phyloP scores from a whole-genome alignment of 148 eudicot species.

The Chenopodium quinoa region DNA sequence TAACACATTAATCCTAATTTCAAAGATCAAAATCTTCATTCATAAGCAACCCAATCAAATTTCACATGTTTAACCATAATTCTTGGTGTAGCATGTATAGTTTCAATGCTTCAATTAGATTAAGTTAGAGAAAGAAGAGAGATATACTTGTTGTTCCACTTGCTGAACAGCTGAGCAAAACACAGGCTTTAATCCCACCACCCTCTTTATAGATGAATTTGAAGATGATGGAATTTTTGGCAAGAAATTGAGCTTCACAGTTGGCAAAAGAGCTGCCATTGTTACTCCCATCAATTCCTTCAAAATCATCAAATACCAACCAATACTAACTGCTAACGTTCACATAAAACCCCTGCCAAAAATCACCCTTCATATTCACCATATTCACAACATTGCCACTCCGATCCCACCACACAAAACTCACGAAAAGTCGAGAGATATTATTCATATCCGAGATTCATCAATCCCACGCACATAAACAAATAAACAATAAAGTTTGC shows the following conservation, averaged over 20 bases:
- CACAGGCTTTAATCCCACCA: constrained; percentile 26
- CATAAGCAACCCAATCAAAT: constrained; percentile 4
- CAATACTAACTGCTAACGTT: not conserved
- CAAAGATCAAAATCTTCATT: not conserved
- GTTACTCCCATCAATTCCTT: constrained; percentile 13
- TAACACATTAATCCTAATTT: not conserved
- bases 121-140: not conserved
- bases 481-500: too few relatives aligned
- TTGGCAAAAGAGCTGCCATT: constrained; percentile 41
- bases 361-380: constrained; percentile 22
- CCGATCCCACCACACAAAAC: constrained; percentile 8
- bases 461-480: too few relatives aligned
- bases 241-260: constrained; percentile 29
- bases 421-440: too few relatives aligned
- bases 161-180: constrained; percentile 43
- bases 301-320: constrained; percentile 10
- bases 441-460: too few relatives aligned
- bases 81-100: not conserved
- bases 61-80: not conserved
- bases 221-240: constrained; percentile 21
- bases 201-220: constrained; percentile 16
- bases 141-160: constrained; percentile 16
- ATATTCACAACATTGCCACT: constrained; percentile 28
- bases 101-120: not conserved
- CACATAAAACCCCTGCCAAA: constrained; percentile 15